Conservation (phyloP, 1,139 yeast species). For the Sugiyamaella neomexicana region DNA sequence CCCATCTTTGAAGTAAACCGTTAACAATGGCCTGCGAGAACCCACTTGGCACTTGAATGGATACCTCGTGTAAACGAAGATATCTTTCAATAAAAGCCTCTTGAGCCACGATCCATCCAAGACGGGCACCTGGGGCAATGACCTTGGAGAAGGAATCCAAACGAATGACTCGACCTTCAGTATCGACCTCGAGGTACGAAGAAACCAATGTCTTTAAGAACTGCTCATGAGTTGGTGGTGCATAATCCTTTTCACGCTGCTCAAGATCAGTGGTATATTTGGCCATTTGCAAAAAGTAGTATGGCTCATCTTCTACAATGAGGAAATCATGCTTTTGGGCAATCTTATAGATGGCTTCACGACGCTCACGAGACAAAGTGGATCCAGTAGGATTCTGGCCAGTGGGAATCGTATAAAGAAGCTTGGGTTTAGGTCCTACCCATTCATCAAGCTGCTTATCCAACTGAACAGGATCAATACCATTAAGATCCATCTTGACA, state of each 20-base stretch:
- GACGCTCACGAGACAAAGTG: conserved; percentile 68
- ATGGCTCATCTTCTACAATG: conserved; percentile 90
- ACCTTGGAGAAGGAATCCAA: conserved; percentile 92
- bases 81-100: conserved; percentile 62
- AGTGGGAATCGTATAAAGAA: conserved; percentile 83
- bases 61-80: conserved; percentile 74
- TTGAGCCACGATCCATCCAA: conserved; percentile 91
- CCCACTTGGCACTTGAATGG: conserved; percentile 82
- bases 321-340: conserved; percentile 78
- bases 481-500: conserved; percentile 73
- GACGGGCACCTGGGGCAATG: conserved; percentile 86
- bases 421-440: conserved; percentile 71
- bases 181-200: conserved; percentile 75
- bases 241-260: conserved; percentile 37
- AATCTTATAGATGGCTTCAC: conserved; percentile 65
- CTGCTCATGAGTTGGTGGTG: conserved; percentile 43
- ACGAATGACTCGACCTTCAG: conserved; percentile 88
- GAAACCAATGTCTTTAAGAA: conserved; percentile 70
- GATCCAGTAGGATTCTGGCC: conserved; percentile 97
- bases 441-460: conserved; percentile 65
- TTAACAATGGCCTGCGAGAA: conserved; percentile 70
- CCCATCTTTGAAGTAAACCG: conserved; percentile 68
- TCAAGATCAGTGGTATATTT: conserved; percentile 45
- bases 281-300: conserved; percentile 90
- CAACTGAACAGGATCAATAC: conserved; percentile 74